Evolutionary conservation across 371 early-diverging fungal genomes (phyloP).

Genomic region (Circinella umbellata): DNA sequence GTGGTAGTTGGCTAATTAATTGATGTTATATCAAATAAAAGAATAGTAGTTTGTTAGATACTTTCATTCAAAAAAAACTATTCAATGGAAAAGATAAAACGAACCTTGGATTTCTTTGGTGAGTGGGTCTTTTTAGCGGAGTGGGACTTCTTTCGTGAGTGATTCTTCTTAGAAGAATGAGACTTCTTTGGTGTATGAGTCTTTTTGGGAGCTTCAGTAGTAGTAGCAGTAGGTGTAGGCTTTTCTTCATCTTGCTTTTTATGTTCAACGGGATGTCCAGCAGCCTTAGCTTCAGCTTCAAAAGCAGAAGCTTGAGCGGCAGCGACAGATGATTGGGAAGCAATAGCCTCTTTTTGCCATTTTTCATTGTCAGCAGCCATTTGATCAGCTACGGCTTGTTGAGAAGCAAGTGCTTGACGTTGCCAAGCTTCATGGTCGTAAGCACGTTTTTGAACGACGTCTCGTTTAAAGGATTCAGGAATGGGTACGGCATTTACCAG

Average conservation of each 20-base stretch:
- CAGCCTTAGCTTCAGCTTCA: slow-evolving; percentile 6
- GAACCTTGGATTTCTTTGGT: background rate
- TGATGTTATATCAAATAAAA: too few relatives aligned
- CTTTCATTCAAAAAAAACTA: too few relatives aligned
- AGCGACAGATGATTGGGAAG: slow-evolving; percentile 9
- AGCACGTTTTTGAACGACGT: slow-evolving; percentile 1
- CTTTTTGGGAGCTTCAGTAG: slow-evolving; percentile 1
- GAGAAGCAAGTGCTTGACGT: slow-evolving; percentile 3
- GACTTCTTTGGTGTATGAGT: background rate
- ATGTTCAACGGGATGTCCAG: slow-evolving; percentile 6
- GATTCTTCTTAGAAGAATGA: background rate
- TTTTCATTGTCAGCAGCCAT: slow-evolving; percentile 2
- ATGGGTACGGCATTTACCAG: slow-evolving; percentile 25
- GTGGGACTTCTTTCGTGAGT: background rate
- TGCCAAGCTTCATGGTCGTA: slow-evolving; percentile 7
- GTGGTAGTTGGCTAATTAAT: background rate
- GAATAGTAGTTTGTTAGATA: too few relatives aligned
- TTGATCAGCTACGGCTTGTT: background rate
- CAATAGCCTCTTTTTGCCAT: background rate
- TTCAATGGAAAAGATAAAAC: too few relatives aligned
- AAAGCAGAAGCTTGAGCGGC: slow-evolving; percentile 9
- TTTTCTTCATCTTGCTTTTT: background rate
- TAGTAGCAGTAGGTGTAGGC: background rate
- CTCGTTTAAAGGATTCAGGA: slow-evolving; percentile 21
- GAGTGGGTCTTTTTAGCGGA: background rate